A percentile compares a stretch with the other conserved stretches of the same genome.
Evolutionary conservation across 495 filamentous ascomycete genomes (phyloP).

Genomic region (Aspergillus taichungensis): DNA sequence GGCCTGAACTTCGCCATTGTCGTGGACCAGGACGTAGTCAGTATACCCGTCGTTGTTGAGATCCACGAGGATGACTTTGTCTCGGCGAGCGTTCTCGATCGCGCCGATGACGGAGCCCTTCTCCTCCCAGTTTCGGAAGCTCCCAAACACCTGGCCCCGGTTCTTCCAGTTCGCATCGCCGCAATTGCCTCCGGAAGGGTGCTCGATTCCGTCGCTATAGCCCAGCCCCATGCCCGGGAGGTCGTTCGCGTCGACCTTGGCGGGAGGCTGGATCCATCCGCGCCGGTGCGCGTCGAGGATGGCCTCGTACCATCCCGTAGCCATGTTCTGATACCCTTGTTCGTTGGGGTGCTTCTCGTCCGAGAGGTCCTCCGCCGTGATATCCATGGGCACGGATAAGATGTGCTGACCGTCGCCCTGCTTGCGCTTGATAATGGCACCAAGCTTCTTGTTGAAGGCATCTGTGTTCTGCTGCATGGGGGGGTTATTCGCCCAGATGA

Average conservation of each 20-base stretch:
- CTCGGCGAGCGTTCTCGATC: background rate
- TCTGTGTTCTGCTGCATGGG: no score
- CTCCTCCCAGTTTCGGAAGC: background rate
- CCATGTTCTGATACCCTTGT: slow-evolving; percentile 39
- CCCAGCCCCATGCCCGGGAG: background rate
- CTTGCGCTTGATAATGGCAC: no score
- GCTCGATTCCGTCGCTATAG: background rate
- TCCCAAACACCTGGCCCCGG: no score
- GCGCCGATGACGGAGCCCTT: background rate
- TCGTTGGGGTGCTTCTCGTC: slow-evolving; percentile 39
- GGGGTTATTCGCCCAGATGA: no score
- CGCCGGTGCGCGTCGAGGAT: background rate
- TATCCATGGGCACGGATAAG: slow-evolving; percentile 2
- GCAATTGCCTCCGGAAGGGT: background rate
- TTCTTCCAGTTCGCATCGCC: background rate
- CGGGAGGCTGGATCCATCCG: background rate
- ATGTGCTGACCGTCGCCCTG: no score
- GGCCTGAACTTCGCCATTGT: no score
- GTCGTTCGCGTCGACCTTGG: background rate
- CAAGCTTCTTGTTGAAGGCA: no score
- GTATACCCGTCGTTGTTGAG: background rate
- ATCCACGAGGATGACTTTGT: slow-evolving; percentile 4
- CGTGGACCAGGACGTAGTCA: no score
- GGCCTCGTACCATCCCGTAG: slow-evolving; percentile 20
- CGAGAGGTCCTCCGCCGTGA: slow-evolving; percentile 22